Evolutionary conservation across 2,329 filamentous ascomycete species (phyloP), one percentile per base, ranked within the genome.

Genomic region (Phoma sp.): DNA sequence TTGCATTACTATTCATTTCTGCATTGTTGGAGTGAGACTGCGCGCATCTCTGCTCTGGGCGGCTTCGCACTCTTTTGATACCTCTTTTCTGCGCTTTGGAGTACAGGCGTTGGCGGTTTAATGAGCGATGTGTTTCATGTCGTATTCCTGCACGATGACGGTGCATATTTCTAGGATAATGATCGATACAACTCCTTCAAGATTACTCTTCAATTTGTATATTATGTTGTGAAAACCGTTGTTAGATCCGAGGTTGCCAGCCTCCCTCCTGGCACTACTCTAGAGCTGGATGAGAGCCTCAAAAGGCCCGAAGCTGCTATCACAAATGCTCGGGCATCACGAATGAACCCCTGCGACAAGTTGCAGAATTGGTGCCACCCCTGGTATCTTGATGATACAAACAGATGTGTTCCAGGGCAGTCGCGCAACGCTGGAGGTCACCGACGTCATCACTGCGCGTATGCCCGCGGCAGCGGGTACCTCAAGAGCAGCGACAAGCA

Each of bases 21-120:
- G 68, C 68, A 69, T 70, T 65, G 65, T 47, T 54, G 67, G 66
- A 67, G 69, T 70, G 61, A 44, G 52, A 61, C 35, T 51, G 39
- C 29, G 49, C 52, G 58, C 60, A 47, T 50, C 37, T 36, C 47
- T 13, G 27, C 32, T 23, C 23, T 35, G 27, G 49, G 32, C 40
- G 36, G 33, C 40, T 30, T 47, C 41, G 45, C 49, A 36, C 39
- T 52, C n/a, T 57, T 57, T 57, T 46, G 49, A 50, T 51, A 54
- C 45, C 49, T 59, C 59, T 62, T 55, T 51, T 50, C 46, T 54
- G 54, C 49, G 58, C 50, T 41, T 60, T 59, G 63, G 58, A 53
- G 55, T 57, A 44, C 29, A 45, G 62, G 62, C 55, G 59, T 59
- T 53, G 39, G 50, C 41, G 43, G 40, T 47, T 49, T 49, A 29